Base-by-base conservation (phyloP, 2,329 filamentous ascomycete species). In the Colletotrichum falcatum region DNA sequence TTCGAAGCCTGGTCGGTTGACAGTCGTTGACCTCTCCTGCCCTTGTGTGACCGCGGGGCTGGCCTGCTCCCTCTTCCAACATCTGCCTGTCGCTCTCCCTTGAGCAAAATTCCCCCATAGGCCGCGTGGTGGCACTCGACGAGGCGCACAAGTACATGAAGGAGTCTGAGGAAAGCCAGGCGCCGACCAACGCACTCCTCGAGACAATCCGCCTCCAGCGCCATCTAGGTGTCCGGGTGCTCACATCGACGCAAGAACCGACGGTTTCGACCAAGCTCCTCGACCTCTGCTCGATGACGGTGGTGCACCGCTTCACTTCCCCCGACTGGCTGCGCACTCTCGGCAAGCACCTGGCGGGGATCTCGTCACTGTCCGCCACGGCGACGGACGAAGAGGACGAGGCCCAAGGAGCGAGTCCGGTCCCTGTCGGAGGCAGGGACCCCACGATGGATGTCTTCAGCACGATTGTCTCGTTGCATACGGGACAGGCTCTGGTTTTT, bases 111-210 rank as follows among this genome's bases (percentile, higher is more conserved):
- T 73, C 78, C 0, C 78, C 77, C 0, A 76, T 84, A 0, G 88
- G 91, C 0, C 85, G 89, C 5, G 83, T 94, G 46, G 79, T 95
- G 18, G 91, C 91, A 0, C 81, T 95, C 0, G 92, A 95, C 72
- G 92, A 95, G 76, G 93, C 93, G 0, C 93, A 96, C 77, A 94
- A 94, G 80, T 94, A 90, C 77, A 89, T 94, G 86, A 87, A 85
- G 16, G 81, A 83, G 0, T 86, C 86, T 0, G 78, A 83, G 0
- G 89, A 90, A 46, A 87, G 88, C 1, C 77, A 81, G 2, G 81
- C 81, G 0, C 83, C 95, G 35, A 94, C 91, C 0, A 84, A 91
- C 7, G 83, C 84, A 0, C 82, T 95, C 0, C 81, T 93, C 0
- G 82, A 84, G 0, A 86, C 88, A 0, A 91, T 95, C 73, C 87